Conservation (phyloP, 805 yeast genomes). For the Teunomyces gatunensis region DNA sequence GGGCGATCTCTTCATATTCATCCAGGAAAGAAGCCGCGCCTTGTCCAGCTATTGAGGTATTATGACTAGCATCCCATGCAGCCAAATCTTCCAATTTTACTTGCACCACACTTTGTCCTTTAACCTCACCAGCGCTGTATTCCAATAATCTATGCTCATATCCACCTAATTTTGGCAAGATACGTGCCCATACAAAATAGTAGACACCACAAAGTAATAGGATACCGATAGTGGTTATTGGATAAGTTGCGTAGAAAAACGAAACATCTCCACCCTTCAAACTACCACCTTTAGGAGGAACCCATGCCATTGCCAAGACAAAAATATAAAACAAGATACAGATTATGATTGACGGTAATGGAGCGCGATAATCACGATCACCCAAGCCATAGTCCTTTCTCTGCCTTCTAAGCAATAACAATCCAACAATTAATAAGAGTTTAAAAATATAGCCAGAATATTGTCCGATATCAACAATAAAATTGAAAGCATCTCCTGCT, state of each 20-base stretch:
- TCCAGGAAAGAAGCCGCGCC: not conserved
- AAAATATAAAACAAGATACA: slow-evolving; percentile 33
- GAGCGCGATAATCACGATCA: slow-evolving; percentile 29
- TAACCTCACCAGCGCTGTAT: slow-evolving; percentile 32
- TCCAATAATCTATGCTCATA: slow-evolving; percentile 30
- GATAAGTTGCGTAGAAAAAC: slow-evolving; percentile 43
- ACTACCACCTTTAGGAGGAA: slow-evolving; percentile 38
- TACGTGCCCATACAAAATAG: slow-evolving; percentile 34
- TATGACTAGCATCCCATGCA: slow-evolving; percentile 32
- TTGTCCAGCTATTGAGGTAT: slow-evolving; percentile 10
- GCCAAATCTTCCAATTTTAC: slow-evolving; percentile 28
- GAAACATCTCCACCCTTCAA: slow-evolving; percentile 41
- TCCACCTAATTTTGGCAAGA: slow-evolving; percentile 31
- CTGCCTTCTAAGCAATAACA: slow-evolving; percentile 24
- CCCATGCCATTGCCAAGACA: slow-evolving; percentile 41
- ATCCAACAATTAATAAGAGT: slow-evolving; percentile 24
- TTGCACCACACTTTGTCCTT: slow-evolving; percentile 39
- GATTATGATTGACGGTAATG: slow-evolving; percentile 30
- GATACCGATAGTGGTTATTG: slow-evolving; percentile 37
- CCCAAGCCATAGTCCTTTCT: slow-evolving; percentile 31
- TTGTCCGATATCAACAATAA: slow-evolving; percentile 30
- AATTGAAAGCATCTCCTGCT: slow-evolving; percentile 34
- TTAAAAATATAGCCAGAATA: slow-evolving; percentile 29
- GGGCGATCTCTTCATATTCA: not conserved
- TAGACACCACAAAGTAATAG: slow-evolving; percentile 30